These are phyloP conservation scores for Scedosporium dehoogii DNA, from an alignment of 2,329 filamentous ascomycete species.

Conservation along the genomic window DNA sequence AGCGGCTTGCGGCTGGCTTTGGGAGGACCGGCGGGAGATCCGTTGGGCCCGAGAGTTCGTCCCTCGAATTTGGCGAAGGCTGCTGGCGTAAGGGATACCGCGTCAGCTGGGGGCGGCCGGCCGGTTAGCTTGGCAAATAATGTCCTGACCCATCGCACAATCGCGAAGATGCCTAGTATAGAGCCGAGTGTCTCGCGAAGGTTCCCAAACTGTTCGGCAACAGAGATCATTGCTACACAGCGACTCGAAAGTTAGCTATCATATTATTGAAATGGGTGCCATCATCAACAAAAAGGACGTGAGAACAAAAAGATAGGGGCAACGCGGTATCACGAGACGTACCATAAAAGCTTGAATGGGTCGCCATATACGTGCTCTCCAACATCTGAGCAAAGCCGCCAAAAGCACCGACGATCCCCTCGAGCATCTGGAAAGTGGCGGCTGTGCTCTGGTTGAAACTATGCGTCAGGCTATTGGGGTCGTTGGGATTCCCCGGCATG, in stretches of 20 bases:
- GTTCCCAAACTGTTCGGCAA: conserved; percentile 94
- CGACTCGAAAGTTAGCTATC: conserved; percentile 5
- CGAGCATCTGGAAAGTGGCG: conserved; percentile 95
- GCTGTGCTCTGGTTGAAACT: conserved; percentile 91
- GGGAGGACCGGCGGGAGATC: conserved; percentile 49
- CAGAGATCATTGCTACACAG: conserved; percentile 80
- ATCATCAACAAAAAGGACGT: neutral
- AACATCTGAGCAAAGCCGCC: conserved; percentile 98
- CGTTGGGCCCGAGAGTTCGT: conserved; percentile 35
- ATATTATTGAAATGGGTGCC: neutral
- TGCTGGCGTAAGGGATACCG: conserved; percentile 75
- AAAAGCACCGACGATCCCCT: conserved; percentile 93
- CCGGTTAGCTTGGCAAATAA: conserved; percentile 88
- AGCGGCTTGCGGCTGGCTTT: conserved; percentile 90
- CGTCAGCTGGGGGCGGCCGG: conserved; percentile 78
- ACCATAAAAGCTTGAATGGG: conserved; percentile 98
- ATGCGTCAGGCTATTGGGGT: conserved; percentile 89
- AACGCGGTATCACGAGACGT: conserved; percentile 24
- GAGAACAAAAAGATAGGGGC: neutral
- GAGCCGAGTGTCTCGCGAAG: conserved; percentile 88
- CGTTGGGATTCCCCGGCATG: conserved; percentile 56
- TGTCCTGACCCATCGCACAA: conserved; percentile 91
- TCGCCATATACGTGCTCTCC: conserved; percentile 99
- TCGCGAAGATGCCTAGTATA: conserved; percentile 86
- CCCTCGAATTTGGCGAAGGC: conserved; percentile 87